phyloP scores from a whole-genome alignment of 257 asterid genomes.

The Voacanga thouarsii region DNA sequence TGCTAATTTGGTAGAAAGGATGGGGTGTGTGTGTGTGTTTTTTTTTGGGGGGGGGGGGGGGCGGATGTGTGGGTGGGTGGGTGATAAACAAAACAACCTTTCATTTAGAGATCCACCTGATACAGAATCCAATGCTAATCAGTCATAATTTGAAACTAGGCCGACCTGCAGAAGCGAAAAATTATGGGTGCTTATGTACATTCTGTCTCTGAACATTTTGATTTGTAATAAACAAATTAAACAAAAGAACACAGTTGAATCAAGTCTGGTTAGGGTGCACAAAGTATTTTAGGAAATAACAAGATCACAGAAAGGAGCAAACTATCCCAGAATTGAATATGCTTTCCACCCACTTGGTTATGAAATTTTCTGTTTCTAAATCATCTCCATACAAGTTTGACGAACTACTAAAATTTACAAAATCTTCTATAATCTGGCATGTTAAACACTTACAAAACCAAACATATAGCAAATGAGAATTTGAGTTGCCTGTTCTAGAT shows the following conservation, averaged over 20 bases:
- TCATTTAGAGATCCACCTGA: constrained; percentile 44
- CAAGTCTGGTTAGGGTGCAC: neutral
- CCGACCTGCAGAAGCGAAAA: constrained; percentile 60
- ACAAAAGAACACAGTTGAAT: neutral
- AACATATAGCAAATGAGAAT: neutral
- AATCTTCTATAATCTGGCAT: neutral
- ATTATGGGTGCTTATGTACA: constrained; percentile 11
- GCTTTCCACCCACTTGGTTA: neutral
- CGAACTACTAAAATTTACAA: neutral
- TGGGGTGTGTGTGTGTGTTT: too few species aligned
- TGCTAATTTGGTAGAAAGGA: too few species aligned
- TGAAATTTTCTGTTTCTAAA: neutral
- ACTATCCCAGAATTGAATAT: neutral
- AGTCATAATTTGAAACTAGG: constrained; percentile 80
- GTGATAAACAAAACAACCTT: neutral
- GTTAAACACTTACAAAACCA: neutral
- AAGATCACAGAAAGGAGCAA: neutral
- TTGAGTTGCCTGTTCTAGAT: neutral
- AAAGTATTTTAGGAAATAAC: neutral
- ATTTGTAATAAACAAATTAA: neutral
- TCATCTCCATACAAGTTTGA: neutral
- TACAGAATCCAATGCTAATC: constrained; percentile 77
- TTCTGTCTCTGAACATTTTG: neutral
- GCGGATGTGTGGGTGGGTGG: too few species aligned
- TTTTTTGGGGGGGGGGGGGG: too few species aligned